Base-by-base conservation (phyloP, 169 alveolate species). In the Babesia gibsoni region DNA sequence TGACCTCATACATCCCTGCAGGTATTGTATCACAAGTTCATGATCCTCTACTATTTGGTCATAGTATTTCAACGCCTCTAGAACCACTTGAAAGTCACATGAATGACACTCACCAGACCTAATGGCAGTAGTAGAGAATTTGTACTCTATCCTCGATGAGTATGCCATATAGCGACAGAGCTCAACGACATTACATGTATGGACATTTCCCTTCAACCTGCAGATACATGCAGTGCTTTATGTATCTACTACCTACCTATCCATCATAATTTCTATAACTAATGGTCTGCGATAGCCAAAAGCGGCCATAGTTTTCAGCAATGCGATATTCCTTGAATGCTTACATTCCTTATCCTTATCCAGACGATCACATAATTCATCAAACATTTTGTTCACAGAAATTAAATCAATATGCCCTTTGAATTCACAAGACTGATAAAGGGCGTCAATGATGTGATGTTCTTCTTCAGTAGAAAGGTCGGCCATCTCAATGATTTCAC, bases 401-500 rank as follows among this genome's bases (percentile, higher is more conserved):
- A 75, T 37, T 0, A 52, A 33, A n/a, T 65, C 78, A 2, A 75
- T 53, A 20, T 39, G 64, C 18, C 42, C 63, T 16, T 22, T 36
- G 36, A 75, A 37, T 14, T 46, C 37, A 30, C 84, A 75, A n/a
- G 54, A 30, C 27, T 53, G 45, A 16, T 75, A 68, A 12, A 75
- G 49, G 5, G 73, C 69, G 20, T 75, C 80, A 4, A 75, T 23
- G 27, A 65, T 25, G 25, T 65, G 46, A 7, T 20, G 41, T 22
- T 66, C 74, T 22, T 75, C 81, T 33, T 42, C 64, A 8, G 68
- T 48, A 37, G 69, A 43, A 27, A 75, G 16, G 35, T 75, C 80
- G 1, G 77, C 32, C 49, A 75, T 58, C 52, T 75, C 84, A 22
- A 75, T 56, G 5, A 66, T 39, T 27, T 75, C 84, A 14, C 84